These are phyloP conservation scores for Begonia masoniana DNA, from an alignment of 306 rosid species.

Conservation along the genomic window DNA sequence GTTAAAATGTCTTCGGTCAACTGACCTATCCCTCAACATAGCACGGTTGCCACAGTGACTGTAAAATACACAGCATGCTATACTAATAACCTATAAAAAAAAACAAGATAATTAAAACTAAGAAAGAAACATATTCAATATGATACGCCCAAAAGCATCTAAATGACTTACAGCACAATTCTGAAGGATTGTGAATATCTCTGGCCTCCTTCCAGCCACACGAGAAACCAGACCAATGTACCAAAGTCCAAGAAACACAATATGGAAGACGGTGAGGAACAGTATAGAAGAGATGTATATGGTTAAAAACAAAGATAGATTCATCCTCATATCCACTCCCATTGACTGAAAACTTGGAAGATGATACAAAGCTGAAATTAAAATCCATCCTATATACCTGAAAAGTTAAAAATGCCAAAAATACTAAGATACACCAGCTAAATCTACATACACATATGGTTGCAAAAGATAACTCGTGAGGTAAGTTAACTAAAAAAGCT, in stretches of 20 bases:
- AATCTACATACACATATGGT: slow-evolving; percentile 7
- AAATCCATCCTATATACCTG: slow-evolving; percentile 90
- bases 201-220: slow-evolving; percentile 91
- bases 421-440: slow-evolving; percentile 10
- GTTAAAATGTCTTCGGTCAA: slow-evolving; percentile 30
- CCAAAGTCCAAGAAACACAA: slow-evolving; percentile 84
- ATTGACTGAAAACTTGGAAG: slow-evolving; percentile 94
- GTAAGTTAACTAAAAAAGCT: slow-evolving; percentile 17
- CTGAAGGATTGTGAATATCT: slow-evolving; percentile 71
- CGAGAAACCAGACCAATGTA: slow-evolving; percentile 94
- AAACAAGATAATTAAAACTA: background rate
- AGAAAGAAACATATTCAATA: slow-evolving; percentile 7
- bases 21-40: slow-evolving; percentile 45
- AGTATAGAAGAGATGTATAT: slow-evolving; percentile 75
- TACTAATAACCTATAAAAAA: slow-evolving; percentile 69
- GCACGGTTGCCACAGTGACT: slow-evolving; percentile 96
- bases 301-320: slow-evolving; percentile 69
- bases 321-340: slow-evolving; percentile 98
- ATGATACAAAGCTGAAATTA: slow-evolving; percentile 95
- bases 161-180: slow-evolving; percentile 70
- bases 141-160: slow-evolving; percentile 1
- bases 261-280: slow-evolving; percentile 80
- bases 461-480: slow-evolving; percentile 1
- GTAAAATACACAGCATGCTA: slow-evolving; percentile 97
- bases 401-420: slow-evolving; percentile 16